A percentile compares a stretch with the other conserved stretches of the same genome.
phyloP scores from a whole-genome alignment of 805 yeast species.

The Hyphopichia homilentoma region DNA sequence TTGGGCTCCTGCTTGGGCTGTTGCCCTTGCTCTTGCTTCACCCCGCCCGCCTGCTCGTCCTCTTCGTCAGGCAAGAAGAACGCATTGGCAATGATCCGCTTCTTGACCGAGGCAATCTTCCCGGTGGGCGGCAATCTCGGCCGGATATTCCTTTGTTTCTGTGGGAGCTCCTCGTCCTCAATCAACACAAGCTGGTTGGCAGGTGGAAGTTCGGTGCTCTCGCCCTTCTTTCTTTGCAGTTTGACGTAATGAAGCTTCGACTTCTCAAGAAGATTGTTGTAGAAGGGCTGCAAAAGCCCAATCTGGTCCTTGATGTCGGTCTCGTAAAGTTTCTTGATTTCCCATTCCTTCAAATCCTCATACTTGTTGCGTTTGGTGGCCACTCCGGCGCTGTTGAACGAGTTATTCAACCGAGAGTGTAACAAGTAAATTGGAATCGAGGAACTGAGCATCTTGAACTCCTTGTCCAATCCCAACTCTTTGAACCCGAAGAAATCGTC shows the following conservation, averaged over 20 bases:
- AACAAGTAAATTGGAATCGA: constrained; percentile 87
- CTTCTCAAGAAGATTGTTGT: constrained; percentile 36
- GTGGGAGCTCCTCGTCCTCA: constrained; percentile 85
- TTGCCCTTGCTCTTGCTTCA: too few relatives aligned
- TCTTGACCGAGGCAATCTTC: constrained; percentile 68
- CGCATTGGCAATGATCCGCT: constrained; percentile 50
- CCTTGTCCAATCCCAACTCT: constrained; percentile 90
- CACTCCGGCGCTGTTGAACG: constrained; percentile 42
- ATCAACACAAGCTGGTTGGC: constrained; percentile 34
- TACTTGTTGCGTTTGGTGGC: constrained; percentile 51
- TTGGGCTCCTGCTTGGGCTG: too few relatives aligned
- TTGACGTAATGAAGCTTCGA: constrained; percentile 39
- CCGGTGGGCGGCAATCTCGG: constrained; percentile 91
- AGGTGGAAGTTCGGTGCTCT: constrained; percentile 38
- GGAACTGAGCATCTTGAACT: constrained; percentile 77
- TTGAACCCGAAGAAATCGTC: constrained; percentile 98
- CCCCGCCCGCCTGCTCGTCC: too few relatives aligned
- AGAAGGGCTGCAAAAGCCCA: constrained; percentile 57
- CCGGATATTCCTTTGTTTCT: constrained; percentile 67
- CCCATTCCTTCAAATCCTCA: constrained; percentile 60
- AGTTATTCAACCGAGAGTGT: constrained; percentile 67
- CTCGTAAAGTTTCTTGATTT: constrained; percentile 50
- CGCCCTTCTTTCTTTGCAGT: constrained; percentile 39
- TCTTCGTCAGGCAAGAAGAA: constrained; percentile 56
- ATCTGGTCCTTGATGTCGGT: constrained; percentile 51